These are phyloP conservation scores for Venturiaceae sp. DNA, from an alignment of 2,329 filamentous ascomycete genomes.

Conservation along the genomic window DNA sequence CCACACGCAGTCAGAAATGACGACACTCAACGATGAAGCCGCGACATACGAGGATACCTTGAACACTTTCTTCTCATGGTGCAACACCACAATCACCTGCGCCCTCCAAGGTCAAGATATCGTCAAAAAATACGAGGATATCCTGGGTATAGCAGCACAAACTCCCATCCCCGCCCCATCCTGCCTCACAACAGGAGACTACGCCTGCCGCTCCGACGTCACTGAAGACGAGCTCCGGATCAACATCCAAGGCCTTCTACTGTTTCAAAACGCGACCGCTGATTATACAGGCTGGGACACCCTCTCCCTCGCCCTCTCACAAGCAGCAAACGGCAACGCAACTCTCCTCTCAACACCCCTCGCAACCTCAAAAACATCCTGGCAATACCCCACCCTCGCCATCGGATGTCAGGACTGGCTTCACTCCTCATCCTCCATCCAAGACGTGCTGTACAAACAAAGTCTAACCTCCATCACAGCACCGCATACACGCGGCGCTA, in stretches of 20 bases:
- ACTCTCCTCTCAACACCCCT: slow-evolving; percentile 21
- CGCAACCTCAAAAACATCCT: slow-evolving; percentile 15
- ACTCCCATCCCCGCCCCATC: slow-evolving; percentile 26
- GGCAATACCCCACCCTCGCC: slow-evolving; percentile 20
- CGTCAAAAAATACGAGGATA: slow-evolving; percentile 14
- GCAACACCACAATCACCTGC: slow-evolving; percentile 18
- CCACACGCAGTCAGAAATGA: slow-evolving; percentile 26
- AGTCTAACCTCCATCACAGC: slow-evolving; percentile 20
- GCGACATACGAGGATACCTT: slow-evolving; percentile 27
- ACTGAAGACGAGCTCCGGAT: slow-evolving; percentile 25
- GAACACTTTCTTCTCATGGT: slow-evolving; percentile 29
- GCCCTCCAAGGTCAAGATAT: slow-evolving; percentile 20
- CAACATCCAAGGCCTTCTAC: slow-evolving; percentile 21
- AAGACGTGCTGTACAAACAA: slow-evolving; percentile 18
- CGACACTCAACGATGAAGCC: slow-evolving; percentile 25
- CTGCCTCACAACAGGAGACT: slow-evolving; percentile 16
- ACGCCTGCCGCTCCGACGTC: slow-evolving; percentile 15
- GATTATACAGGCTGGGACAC: slow-evolving; percentile 11
- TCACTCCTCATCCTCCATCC: slow-evolving; percentile 11
- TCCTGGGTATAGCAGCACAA: slow-evolving; percentile 20
- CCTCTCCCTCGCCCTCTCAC: slow-evolving; percentile 16
- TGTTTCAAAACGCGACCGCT: slow-evolving; percentile 8
- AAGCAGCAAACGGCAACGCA: slow-evolving; percentile 27
- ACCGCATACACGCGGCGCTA: slow-evolving; percentile 25
- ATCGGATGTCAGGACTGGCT: slow-evolving; percentile 31